Conservation (phyloP, 2,329 filamentous ascomycete species). For the Colletotrichum euphorbiae region DNA sequence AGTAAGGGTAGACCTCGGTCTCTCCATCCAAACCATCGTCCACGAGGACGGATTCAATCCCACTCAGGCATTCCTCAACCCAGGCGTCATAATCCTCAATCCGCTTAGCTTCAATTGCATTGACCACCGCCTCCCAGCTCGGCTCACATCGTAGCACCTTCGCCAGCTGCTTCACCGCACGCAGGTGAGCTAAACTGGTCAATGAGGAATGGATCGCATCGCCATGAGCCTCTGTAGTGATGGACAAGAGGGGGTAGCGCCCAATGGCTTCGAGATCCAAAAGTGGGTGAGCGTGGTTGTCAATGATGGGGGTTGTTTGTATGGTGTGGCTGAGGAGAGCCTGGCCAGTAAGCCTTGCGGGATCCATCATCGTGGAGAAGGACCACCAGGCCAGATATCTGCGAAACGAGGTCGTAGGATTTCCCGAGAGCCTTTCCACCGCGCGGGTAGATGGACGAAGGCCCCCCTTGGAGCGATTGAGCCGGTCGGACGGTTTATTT, state of each 20-base stretch:
- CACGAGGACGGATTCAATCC: conserved; percentile 80
- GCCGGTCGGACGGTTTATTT: background rate
- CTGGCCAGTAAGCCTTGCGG: conserved; percentile 40
- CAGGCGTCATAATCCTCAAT: conserved; percentile 65
- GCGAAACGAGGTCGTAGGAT: background rate
- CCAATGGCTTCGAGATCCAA: conserved; percentile 63
- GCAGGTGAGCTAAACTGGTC: conserved; percentile 75
- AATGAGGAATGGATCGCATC: conserved; percentile 72
- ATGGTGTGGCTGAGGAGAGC: conserved; percentile 54
- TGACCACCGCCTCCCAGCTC: conserved; percentile 68
- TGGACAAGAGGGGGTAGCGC: conserved; percentile 65
- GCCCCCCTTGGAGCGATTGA: background rate
- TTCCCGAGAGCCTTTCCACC: conserved; percentile 23
- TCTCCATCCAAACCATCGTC: conserved; percentile 75
- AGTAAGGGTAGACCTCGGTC: conserved; percentile 67
- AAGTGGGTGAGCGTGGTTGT: conserved; percentile 79
- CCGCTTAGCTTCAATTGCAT: conserved; percentile 56
- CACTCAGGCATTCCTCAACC: conserved; percentile 73
- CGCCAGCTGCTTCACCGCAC: conserved; percentile 76
- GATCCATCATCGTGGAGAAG: conserved; percentile 38
- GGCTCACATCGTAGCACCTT: conserved; percentile 71
- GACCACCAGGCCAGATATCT: conserved; percentile 17
- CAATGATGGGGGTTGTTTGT: conserved; percentile 72
- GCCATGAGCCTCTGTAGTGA: conserved; percentile 79
- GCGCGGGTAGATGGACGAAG: conserved; percentile 15